Evolutionary conservation across 345 rosid species (phyloP), one percentile per base, ranked within the genome.

Genomic region (Arabis hirsuta): DNA sequence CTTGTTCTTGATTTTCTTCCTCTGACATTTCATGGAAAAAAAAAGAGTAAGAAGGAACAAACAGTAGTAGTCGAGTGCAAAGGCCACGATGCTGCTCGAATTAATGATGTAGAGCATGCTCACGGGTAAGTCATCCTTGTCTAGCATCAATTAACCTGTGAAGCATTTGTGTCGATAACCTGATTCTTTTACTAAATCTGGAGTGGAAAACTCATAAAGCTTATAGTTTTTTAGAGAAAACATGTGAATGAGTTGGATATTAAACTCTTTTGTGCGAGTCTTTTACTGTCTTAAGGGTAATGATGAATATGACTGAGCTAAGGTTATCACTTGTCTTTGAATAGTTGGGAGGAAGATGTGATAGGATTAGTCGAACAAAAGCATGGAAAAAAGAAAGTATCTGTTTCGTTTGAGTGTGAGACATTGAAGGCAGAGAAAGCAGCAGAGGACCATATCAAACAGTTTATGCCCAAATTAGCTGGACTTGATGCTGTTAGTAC

Each of bases 61-160:
- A 80, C 71, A 51, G 84, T 88, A 39, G 81, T 95, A 8, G 96
- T 95, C 72, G 97, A 91, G 81, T 88, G 97, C 79, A 90, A 80
- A 81, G 96, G 99, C 71, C 99, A 90, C 63, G 97, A 91, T 83
- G 96, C 93, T 80, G 96, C 97, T 67, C 86, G 90, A 63, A 84
- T 95, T 67, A 80, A 80, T 54, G 87, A 77, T 62, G 76, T 88
- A 2, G 90, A 88, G 55, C 92, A 88, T 74, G 97, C 90, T 62
- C 96, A 95, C 64, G 98, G 96, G 99, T 90, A 82, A 74, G 76
- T 65, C 59, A 1, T 74, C 50, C 51, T 61, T 50, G 50, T 45
- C 59, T 50, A 20, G 14, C 26, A 20, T 66, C 29, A 58, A 36
- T 12, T 11, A 36, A 51, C 36, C 38, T 7, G 22, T 7, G 4